Base-by-base conservation (phyloP, 2,329 filamentous ascomycete species). In the Gaeumannomyces tritici region DNA sequence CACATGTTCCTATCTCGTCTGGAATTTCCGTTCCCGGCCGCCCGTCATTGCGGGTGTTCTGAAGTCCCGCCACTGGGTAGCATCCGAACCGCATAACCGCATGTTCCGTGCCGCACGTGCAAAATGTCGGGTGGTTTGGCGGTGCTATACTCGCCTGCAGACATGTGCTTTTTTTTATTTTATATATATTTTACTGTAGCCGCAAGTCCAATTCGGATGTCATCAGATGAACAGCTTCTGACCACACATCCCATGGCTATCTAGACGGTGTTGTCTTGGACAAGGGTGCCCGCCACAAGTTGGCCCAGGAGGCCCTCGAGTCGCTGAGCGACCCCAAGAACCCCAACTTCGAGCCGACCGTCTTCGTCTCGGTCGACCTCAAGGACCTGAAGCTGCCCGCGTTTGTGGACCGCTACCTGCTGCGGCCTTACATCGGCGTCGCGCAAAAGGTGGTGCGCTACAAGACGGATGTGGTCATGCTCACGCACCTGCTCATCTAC, bases 401-500 rank as follows among this genome's bases (percentile, higher is more conserved):
- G 1, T 72, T 76, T 6, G 64, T 83, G 57, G 74, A 82, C 69
- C 73, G 74, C 55, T 79, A 80, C 65, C 29, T 88, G 2, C 74
- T 90, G 24, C 75, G 79, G 55, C 83, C 86, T 0, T 91, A 90
- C 70, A 75, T 86, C 59, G 72, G 74, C 18, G 74, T 80, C 69
- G 88, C 83, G 1, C 77, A 77, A 55, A 73, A 70, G 2, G 72
- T 87, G 27, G 86, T 89, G 12, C 86, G 89, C 18, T 77, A 83
- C 63, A 80, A 84, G 62, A 89, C 88, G 1, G 90, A 93, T 71
- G 88, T 93, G 24, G 83, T 92, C 58, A 90, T 93, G 80, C 73
- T 93, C 62, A 91, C 88, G 0, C 89, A 93, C 72, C 79, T 93
- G 27, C 71, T 92, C 47, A 75, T 91, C 29, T 93, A 93, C 76